Evolutionary conservation across 768 basidiomycete genomes (phyloP), one percentile per base, ranked within the genome.

Genomic region (Podaxis sp.): DNA sequence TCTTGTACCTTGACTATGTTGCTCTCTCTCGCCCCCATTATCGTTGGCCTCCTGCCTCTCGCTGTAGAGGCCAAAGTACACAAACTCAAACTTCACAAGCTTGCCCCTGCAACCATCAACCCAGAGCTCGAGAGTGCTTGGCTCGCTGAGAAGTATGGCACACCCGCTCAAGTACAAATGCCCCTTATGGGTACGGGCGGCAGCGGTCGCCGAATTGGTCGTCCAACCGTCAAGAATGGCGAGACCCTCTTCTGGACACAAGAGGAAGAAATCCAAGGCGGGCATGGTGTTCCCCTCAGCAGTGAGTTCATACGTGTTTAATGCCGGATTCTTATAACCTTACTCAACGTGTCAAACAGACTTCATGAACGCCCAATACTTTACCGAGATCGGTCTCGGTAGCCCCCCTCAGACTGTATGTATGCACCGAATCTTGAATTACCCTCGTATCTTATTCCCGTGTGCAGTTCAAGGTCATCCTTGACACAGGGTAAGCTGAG

Each of bases 291-390:
- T 55, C 96, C 97, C 63, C 81, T 99, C 48, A 88, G 81, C 69
- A 97, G 96, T 96, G 68, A 64, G 91, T 80, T 32, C n/a, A 65
- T 5, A 35, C 48, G 23, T 35, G 27, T 37, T 57, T n/a, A 44
- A 18, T 50, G 42, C 32, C 47, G 23, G 21, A 48, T 23, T 4
- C 9, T 23, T 10, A 16, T 23, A 21, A 28, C n/a, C 0, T 46
- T 42, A 65, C 59, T 50, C 50, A 64, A 57, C 59, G 36, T 4
- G 21, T 55, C 56, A 21, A 47, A 16, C 59, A 97, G 95, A 98
- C 80, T 98, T 93, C 77, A 87, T 95, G 87, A 98, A 98, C 72
- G 95, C 97, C 37, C 95, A 99, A 73, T 98, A 99, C 76, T 99
- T 83, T 71, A 83, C 94, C 18, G 90, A 94, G 63, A 96, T 98